A percentile compares a stretch with the other conserved stretches of the same genome.
phyloP scores from a whole-genome alignment of 202 grass and related monocot genomes.

The Panicum virgatum region DNA sequence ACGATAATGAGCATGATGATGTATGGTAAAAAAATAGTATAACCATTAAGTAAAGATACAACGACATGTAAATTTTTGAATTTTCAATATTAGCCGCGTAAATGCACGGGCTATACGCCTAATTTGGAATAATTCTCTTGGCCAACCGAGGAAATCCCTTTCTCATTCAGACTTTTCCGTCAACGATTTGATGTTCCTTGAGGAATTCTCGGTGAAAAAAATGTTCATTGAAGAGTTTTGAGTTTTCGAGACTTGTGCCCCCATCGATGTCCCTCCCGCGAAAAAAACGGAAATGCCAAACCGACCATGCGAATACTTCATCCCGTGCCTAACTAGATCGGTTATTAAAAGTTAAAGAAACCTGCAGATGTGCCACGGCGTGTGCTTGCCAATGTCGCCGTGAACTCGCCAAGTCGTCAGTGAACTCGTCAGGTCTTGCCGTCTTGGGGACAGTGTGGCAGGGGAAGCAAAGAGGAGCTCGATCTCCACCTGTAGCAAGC shows the following conservation, averaged over 20 bases:
- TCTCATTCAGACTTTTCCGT: not conserved
- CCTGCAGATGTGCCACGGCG: not conserved
- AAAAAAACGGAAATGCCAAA: not conserved
- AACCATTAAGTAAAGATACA: too few relatives aligned
- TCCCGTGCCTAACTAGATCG: not conserved
- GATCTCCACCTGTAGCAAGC: not conserved
- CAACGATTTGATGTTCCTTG: not conserved
- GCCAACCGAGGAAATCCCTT: not conserved
- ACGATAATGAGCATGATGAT: too few relatives aligned
- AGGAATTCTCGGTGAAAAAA: not conserved
- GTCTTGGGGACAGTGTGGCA: not conserved
- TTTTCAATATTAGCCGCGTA: too few relatives aligned
- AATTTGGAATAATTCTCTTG: conserved; percentile 19
- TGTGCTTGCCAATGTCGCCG: not conserved
- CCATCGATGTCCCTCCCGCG: not conserved
- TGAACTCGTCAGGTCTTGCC: not conserved
- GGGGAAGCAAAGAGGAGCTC: not conserved
- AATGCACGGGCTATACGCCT: too few relatives aligned
- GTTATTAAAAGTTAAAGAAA: too few relatives aligned
- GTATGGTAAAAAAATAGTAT: too few relatives aligned
- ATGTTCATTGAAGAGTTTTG: not conserved
- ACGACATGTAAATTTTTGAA: too few relatives aligned
- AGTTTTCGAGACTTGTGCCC: not conserved
- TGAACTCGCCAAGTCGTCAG: not conserved
- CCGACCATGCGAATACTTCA: not conserved